Conservation (phyloP, 1,139 yeast species). For the Suhomyces ambrosiae region DNA sequence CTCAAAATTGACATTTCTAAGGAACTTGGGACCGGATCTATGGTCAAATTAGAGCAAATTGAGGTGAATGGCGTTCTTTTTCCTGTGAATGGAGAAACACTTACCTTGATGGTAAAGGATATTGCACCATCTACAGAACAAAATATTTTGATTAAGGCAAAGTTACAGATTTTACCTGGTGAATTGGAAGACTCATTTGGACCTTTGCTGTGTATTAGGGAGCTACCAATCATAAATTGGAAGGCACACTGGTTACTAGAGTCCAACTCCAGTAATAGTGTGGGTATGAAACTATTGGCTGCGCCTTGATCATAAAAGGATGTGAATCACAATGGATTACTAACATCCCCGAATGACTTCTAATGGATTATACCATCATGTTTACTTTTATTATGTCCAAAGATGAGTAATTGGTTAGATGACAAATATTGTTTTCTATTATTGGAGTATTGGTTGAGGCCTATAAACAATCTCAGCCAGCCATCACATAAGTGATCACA, state of each 20-base stretch:
- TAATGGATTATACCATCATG: too few species aligned
- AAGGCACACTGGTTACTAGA: slow-evolving; percentile 18
- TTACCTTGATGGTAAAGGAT: slow-evolving; percentile 20
- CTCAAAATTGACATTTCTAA: slow-evolving; percentile 24
- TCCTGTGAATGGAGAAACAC: slow-evolving; percentile 10
- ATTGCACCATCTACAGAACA: slow-evolving; percentile 19
- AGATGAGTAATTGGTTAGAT: slow-evolving; percentile 32
- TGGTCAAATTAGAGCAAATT: slow-evolving; percentile 23
- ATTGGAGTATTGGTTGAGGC: slow-evolving; percentile 21
- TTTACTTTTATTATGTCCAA: too few species aligned
- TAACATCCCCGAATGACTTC: not conserved
- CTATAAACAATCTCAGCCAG: slow-evolving; percentile 8
- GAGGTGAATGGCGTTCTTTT: slow-evolving; percentile 28
- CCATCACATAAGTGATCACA: slow-evolving; percentile 5
- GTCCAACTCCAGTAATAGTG: not conserved
- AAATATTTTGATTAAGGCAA: slow-evolving; percentile 21
- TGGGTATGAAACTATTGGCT: slow-evolving; percentile 3
- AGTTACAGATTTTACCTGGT: slow-evolving; percentile 10
- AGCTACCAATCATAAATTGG: slow-evolving; percentile 17
- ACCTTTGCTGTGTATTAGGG: slow-evolving; percentile 7
- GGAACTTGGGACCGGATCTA: slow-evolving; percentile 22
- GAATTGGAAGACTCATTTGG: slow-evolving; percentile 10
- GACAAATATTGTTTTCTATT: slow-evolving; percentile 36
- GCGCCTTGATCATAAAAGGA: slow-evolving; percentile 1
- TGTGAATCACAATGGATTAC: too few species aligned